These are phyloP conservation scores for Cupressus sempervirens DNA, from an alignment of 75 land plant species.

Conservation along the genomic window DNA sequence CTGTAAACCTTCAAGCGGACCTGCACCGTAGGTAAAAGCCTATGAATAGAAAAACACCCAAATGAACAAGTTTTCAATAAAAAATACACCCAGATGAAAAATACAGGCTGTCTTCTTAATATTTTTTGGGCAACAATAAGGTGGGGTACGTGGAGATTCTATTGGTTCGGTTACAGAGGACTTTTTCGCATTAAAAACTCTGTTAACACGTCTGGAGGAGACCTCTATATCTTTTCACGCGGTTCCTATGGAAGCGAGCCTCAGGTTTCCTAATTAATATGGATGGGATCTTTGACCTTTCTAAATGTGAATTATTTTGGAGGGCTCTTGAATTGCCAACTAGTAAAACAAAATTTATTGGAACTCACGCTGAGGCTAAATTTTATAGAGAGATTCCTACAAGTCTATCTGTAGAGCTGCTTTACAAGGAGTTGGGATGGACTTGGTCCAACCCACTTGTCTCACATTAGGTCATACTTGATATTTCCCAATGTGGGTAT, in stretches of 20 bases:
- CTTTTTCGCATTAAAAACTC: background rate
- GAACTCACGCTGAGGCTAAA: background rate
- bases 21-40: background rate
- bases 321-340: too few relatives aligned
- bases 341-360: background rate
- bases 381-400: background rate
- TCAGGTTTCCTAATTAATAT: background rate
- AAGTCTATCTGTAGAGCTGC: background rate
- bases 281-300: background rate
- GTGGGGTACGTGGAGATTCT: conserved; percentile 6
- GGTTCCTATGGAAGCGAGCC: background rate
- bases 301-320: background rate
- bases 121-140: background rate
- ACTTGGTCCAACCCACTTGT: background rate
- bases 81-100: background rate
- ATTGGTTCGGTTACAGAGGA: background rate
- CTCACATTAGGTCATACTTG: background rate
- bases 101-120: background rate
- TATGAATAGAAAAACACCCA: background rate
- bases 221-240: background rate
- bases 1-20: background rate
- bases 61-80: background rate
- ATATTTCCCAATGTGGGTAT: too few relatives aligned
- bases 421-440: too few relatives aligned
- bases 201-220: background rate